A percentile compares a stretch with the other conserved stretches of the same genome.
Conservation (phyloP, 257 asterid genomes). For the Petunia axillaris region DNA sequence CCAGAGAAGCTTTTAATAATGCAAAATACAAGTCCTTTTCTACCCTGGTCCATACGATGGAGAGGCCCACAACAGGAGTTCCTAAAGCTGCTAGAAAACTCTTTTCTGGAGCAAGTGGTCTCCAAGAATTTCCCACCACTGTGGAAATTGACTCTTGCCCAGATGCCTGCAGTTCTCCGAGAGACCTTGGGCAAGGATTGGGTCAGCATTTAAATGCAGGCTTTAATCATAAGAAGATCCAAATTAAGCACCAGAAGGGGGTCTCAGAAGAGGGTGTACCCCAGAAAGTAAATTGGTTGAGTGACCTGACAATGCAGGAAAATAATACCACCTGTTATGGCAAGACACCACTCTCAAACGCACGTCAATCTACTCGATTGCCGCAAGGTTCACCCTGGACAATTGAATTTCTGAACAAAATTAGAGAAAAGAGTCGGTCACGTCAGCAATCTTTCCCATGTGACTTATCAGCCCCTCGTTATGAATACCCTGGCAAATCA, state of each 20-base stretch:
- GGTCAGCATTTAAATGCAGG: constrained; percentile 43
- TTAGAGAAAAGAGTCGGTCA: constrained; percentile 83
- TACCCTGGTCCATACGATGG: constrained; percentile 44
- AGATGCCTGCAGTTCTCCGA: constrained; percentile 49
- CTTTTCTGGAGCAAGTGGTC: constrained; percentile 45
- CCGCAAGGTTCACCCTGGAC: constrained; percentile 88
- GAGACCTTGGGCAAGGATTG: constrained; percentile 39
- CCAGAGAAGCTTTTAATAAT: constrained; percentile 39
- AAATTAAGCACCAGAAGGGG: constrained; percentile 38
- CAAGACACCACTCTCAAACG: constrained; percentile 70
- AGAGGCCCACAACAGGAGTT: constrained; percentile 40
- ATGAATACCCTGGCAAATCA: constrained; percentile 45
- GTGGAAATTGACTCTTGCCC: constrained; percentile 47
- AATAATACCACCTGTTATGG: constrained; percentile 40
- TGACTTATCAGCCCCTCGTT: constrained; percentile 57
- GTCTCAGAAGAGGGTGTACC: constrained; percentile 39
- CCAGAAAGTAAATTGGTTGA: constrained; percentile 40
- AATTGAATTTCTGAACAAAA: constrained; percentile 81
- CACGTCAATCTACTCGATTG: constrained; percentile 60
- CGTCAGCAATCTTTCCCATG: constrained; percentile 59
- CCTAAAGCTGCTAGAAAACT: constrained; percentile 45
- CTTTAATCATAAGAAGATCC: constrained; percentile 32
- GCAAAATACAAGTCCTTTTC: constrained; percentile 43
- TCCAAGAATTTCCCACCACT: constrained; percentile 43
- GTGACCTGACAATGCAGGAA: constrained; percentile 41